Conservation (phyloP, 208 protist species). For the Trypanosoma cruzi region DNA sequence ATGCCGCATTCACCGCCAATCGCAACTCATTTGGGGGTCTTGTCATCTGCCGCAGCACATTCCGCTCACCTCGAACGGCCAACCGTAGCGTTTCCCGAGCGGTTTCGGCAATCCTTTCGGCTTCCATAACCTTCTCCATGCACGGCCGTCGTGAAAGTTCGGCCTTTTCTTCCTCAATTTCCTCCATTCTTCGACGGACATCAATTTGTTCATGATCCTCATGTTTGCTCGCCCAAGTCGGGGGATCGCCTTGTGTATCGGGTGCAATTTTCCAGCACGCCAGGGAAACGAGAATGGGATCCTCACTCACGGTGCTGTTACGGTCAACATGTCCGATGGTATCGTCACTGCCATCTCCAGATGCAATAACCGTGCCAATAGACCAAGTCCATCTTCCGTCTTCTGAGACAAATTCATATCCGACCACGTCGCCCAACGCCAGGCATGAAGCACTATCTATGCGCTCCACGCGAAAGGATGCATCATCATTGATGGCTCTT, state of each 20-base stretch:
- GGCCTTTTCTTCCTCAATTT: slow-evolving; percentile 12
- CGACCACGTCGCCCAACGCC: slow-evolving; percentile 28
- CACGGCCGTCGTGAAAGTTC: slow-evolving; percentile 1
- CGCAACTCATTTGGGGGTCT: slow-evolving; percentile 3
- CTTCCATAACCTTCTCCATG: slow-evolving; percentile 4
- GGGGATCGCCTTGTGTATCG: background rate
- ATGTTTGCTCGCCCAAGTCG: background rate
- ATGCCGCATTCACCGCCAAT: slow-evolving; percentile 15
- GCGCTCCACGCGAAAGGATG: slow-evolving; percentile 5
- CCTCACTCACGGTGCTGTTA: background rate
- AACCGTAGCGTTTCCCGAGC: slow-evolving; percentile 10
- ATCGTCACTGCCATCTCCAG: background rate
- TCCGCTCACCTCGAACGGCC: background rate
- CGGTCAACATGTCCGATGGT: background rate
- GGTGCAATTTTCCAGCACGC: slow-evolving; percentile 9
- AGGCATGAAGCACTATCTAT: slow-evolving; percentile 6
- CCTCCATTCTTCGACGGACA: slow-evolving; percentile 8
- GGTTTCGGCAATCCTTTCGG: slow-evolving; percentile 8
- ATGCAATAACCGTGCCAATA: slow-evolving; percentile 32
- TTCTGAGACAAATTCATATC: slow-evolving; percentile 36
- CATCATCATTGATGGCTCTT: no score
- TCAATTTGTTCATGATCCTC: background rate
- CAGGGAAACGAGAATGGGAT: background rate
- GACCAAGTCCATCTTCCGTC: slow-evolving; percentile 37
- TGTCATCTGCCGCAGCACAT: background rate